These are phyloP conservation scores for Myochromella boudieri DNA, from an alignment of 768 basidiomycete species.

Conservation along the genomic window DNA sequence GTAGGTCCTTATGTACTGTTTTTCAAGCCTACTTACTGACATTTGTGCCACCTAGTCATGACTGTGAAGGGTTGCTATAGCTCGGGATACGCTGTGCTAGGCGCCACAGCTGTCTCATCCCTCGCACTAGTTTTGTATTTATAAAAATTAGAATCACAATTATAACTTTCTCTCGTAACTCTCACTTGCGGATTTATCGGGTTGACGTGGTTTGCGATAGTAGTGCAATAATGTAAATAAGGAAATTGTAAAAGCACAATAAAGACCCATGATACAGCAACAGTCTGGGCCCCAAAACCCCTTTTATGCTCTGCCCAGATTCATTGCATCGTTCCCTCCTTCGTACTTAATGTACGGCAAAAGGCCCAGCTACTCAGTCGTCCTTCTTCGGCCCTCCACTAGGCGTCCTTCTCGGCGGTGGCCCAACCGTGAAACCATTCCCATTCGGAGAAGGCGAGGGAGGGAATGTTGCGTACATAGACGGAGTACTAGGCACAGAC, in stretches of 20 bases:
- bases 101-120: conserved; percentile 73
- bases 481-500: conserved; percentile 32
- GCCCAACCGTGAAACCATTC: conserved; percentile 22
- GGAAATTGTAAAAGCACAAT: too few species aligned
- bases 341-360: too few species aligned
- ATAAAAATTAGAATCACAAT: too few species aligned
- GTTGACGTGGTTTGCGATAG: too few species aligned
- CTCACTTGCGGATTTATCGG: too few species aligned
- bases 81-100: conserved; percentile 84
- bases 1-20: conserved; percentile 36
- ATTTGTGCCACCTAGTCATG: conserved; percentile 52
- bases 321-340: too few species aligned
- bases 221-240: too few species aligned
- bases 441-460: conserved; percentile 27
- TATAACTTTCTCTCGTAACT: too few species aligned
- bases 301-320: too few species aligned
- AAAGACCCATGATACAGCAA: too few species aligned
- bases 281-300: too few species aligned
- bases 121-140: conserved; percentile 58
- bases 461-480: conserved; percentile 32
- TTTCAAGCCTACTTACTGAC: neutral
- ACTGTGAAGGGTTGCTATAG: conserved; percentile 77
- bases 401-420: conserved; percentile 22
- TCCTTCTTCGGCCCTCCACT: conserved; percentile 32
- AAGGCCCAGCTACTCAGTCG: conserved; percentile 26